A percentile compares a stretch with the other conserved stretches of the same genome.
These are phyloP conservation scores for Diaporthe capsici DNA, from an alignment of 2,329 filamentous ascomycete genomes.

Conservation along the genomic window DNA sequence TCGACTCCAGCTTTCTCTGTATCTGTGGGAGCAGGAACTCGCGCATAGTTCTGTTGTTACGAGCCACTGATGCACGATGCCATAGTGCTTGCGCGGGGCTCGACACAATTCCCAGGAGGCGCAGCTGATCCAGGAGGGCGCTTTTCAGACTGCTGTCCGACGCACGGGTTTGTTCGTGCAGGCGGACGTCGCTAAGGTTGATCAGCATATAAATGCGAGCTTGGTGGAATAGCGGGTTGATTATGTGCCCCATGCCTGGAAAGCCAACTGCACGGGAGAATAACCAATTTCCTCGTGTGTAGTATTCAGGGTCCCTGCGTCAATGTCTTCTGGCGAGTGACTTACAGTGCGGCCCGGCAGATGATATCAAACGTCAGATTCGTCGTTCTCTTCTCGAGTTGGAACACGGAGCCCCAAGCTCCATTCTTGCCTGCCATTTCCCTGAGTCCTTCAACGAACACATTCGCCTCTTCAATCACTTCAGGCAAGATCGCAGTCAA, in stretches of 20 bases:
- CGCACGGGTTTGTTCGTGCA: not conserved
- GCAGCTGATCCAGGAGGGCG: not conserved
- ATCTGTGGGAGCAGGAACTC: not conserved
- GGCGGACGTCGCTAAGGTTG: not conserved
- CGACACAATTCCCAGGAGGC: not conserved
- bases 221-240: not conserved
- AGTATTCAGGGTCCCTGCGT: not conserved
- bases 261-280: not conserved
- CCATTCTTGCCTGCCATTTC: not conserved
- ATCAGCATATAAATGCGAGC: not conserved
- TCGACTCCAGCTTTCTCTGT: not conserved
- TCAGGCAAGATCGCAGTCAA: not conserved
- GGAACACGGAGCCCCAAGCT: not conserved
- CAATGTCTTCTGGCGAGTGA: not conserved
- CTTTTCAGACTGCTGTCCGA: not conserved
- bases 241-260: not conserved
- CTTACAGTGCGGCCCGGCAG: not conserved
- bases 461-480: not conserved
- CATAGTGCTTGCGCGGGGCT: not conserved
- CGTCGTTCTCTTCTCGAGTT: not conserved
- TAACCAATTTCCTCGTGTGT: not conserved
- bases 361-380: conserved; percentile 1
- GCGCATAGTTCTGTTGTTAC: not conserved
- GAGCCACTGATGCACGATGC: not conserved
- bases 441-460: not conserved